phyloP scores from a whole-genome alignment of 768 basidiomycete genomes.

The Termitomyces sp. region DNA sequence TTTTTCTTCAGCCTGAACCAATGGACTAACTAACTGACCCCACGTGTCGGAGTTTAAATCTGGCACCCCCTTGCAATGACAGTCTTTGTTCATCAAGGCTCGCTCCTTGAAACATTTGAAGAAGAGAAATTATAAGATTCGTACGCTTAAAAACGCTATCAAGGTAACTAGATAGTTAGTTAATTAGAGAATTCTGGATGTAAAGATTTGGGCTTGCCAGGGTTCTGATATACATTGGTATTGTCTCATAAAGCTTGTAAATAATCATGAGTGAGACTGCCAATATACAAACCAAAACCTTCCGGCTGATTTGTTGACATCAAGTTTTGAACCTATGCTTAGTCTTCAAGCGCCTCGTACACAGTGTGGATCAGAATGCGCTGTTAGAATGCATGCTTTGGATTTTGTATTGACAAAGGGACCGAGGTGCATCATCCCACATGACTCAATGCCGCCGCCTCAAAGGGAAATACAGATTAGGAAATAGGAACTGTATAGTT shows the following conservation, averaged over 20 bases:
- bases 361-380: constrained; percentile 20
- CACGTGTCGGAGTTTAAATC: too few species aligned
- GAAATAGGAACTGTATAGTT: too few species aligned
- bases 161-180: not conserved
- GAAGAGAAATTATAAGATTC: constrained; percentile 75
- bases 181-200: not conserved
- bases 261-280: constrained; percentile 67
- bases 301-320: constrained; percentile 47
- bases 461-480: too few species aligned
- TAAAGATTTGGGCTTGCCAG: constrained; percentile 35
- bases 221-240: constrained; percentile 67
- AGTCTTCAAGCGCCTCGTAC: constrained; percentile 34
- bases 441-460: too few species aligned
- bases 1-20: too few species aligned
- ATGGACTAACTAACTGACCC: too few species aligned
- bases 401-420: constrained; percentile 56
- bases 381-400: constrained; percentile 73
- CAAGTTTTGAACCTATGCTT: constrained; percentile 62
- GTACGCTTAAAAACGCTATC: constrained; percentile 44
- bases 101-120: constrained; percentile 58
- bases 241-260: constrained; percentile 55
- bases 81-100: constrained; percentile 59
- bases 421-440: too few species aligned
- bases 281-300: constrained; percentile 60
- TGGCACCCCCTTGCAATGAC: constrained; percentile 30